Percentiles rank a stretch among this genome's conserved stretches.
These are phyloP conservation scores for Pythium coloratum DNA, from an alignment of 352 stramenopile species.

Conservation along the genomic window DNA sequence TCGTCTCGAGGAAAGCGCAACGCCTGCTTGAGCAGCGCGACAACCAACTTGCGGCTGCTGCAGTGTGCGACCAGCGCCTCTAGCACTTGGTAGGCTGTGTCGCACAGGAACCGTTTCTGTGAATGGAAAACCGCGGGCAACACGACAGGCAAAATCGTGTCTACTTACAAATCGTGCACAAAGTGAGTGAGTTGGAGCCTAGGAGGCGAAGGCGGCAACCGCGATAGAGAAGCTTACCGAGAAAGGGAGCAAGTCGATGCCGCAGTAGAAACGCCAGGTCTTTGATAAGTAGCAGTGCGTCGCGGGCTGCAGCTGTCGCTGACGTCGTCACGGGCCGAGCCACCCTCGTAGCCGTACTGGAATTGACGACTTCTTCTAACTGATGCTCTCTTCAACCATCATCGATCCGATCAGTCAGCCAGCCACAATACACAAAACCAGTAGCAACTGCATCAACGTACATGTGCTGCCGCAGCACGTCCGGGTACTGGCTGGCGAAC, in stretches of 20 bases:
- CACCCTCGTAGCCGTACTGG: background rate
- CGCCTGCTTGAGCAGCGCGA: conserved; percentile 33
- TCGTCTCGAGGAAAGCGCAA: conserved; percentile 33
- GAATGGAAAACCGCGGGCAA: conserved; percentile 47
- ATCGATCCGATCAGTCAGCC: background rate
- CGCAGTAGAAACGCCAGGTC: conserved; percentile 58
- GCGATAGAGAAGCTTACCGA: conserved; percentile 31
- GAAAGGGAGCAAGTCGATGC: conserved; percentile 46
- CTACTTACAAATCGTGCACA: conserved; percentile 21
- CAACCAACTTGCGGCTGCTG: conserved; percentile 40
- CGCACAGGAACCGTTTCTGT: conserved; percentile 59
- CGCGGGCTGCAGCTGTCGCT: conserved; percentile 28
- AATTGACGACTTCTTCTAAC: conserved; percentile 21
- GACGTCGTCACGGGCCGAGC: conserved; percentile 6
- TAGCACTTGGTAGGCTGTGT: conserved; percentile 58
- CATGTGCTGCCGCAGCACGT: conserved; percentile 59
- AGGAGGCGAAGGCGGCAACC: background rate
- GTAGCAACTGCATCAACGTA: conserved; percentile 21
- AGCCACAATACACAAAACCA: background rate
- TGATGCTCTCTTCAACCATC: conserved; percentile 16
- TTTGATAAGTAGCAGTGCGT: conserved; percentile 53
- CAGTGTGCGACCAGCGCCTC: conserved; percentile 55
- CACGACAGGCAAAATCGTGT: conserved; percentile 46
- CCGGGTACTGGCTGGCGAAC: conserved; percentile 51
- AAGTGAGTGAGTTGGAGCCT: background rate